Evolutionary conservation across 2,329 filamentous ascomycete genomes (phyloP), one percentile per base, ranked within the genome.

Genomic region (Monosporascus sp.): DNA sequence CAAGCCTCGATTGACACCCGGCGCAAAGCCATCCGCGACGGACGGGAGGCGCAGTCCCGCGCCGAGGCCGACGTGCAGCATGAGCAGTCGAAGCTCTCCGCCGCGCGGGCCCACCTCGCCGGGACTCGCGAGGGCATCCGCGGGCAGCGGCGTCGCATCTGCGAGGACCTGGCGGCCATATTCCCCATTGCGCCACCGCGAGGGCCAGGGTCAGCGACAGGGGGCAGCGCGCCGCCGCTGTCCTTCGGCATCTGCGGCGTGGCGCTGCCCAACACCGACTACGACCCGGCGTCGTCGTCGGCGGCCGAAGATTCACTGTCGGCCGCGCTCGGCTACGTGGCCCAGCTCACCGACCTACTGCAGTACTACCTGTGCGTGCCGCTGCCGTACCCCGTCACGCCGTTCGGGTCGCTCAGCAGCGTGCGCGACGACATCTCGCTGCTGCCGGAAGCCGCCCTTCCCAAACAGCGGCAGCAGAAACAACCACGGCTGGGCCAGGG

Each of bases 121-220:
- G 71, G 78, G 48, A 85, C 82, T 0, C 77, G 78, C 43, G 84
- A 87, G 49, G 82, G 85, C 20, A 87, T 91, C n/a, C 84, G 81
- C 54, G 90, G 88, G n/a, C 94, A 97, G 69, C 83, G 92, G 22
- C 84, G 92, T 16, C 87, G 94, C 37, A 90, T 97, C 52, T 92
- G 91, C 68, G 86, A 94, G 60, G 91, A 96, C 59, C 76, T 99
- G 0, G 76, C 84, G 14, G 74, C 76, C 26, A 89, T 97, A 53
- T 97, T 92, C 66, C 85, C 88, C 4, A 96, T 99, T 55, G 82
- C 85, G 8, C 87, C 91, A 11, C 31, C 31, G 31, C 31, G 31
- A 7, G 43, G 14, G n/a, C 3, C 9, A 3, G 22, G 43, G 20
- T 2, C 43, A 3, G 24, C 14, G 11, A 17, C 24, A 3, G 43